phyloP scores from a whole-genome alignment of 306 rosid genomes.

The Rosa chinensis region DNA sequence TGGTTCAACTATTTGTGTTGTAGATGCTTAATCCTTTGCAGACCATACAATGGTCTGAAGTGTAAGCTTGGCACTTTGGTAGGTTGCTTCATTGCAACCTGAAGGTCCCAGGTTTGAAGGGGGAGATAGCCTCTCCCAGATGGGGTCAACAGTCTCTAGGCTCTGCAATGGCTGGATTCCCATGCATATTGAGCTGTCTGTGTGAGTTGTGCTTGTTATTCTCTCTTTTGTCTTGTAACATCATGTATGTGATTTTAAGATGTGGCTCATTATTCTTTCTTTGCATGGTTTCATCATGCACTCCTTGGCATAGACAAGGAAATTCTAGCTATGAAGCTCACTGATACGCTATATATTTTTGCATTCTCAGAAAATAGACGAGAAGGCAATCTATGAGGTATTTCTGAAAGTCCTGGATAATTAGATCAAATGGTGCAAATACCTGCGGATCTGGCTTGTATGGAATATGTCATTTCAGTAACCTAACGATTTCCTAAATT shows the following conservation, averaged over 20 bases:
- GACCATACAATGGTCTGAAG: no score
- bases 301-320: not conserved
- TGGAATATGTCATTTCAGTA: slow-evolving; percentile 78
- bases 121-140: no score
- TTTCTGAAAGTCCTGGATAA: slow-evolving; percentile 87
- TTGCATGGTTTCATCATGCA: not conserved
- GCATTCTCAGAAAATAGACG: slow-evolving; percentile 77
- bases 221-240: slow-evolving; percentile 1
- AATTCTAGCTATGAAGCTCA: not conserved
- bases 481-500: slow-evolving; percentile 28
- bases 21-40: no score
- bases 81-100: no score
- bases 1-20: no score
- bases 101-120: no score
- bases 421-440: slow-evolving; percentile 89
- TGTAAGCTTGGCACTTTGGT: no score
- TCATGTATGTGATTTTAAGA: not conserved
- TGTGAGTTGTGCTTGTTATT: not conserved
- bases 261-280: not conserved
- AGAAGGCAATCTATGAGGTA: slow-evolving; percentile 76
- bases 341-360: slow-evolving; percentile 5
- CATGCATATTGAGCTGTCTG: no score
- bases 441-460: slow-evolving; percentile 71
- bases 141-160: no score
- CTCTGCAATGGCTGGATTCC: no score